Evolutionary conservation across 495 filamentous ascomycete species (phyloP), one percentile per base, ranked within the genome.

Genomic region (Astrothelium macrocarpum): DNA sequence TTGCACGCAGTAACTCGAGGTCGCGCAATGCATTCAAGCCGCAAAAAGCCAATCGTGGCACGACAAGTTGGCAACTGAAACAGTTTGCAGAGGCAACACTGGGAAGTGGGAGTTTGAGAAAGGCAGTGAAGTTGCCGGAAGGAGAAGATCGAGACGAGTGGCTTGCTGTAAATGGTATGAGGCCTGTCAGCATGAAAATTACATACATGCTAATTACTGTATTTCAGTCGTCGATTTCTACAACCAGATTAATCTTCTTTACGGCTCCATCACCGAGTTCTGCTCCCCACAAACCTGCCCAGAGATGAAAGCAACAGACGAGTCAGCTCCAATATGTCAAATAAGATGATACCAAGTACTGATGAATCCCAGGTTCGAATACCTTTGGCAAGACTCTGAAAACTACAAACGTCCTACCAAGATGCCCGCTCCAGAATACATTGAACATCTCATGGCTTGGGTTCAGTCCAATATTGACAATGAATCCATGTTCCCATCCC

Each of bases 291-390:
- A 90, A 68, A 90, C 91, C 60, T 98, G 94, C 73, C 94, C 93
- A 1, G 94, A 97, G 78, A 98, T 98, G 94, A 98, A 98, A 77
- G 94, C 94, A 29, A 97, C 94, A 10, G 94, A 98, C 78, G 94
- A 98, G 89, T 95, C 81, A 64, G 85, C 60, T 32, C 20, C n/a
- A 59, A 20, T 62, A 12, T 32, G 2, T 9, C 45, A 20, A 32
- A 12, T 28, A 20, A 14, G 18, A 16, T 2, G 3, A 2, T 5
- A 16, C 9, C 25, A 32, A n/a, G 0, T 31, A 18, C 39, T 45
- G 18, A 34, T 16, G 3, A 25, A 2, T 26, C 20, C 2, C 64
- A 93, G 90, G 70, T 98, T 98, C 75, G 94, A 98, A 75, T 98
- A 97, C 72, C 85, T 98, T 59, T 98, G 94, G 94, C 94, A 98